Base-by-base conservation (phyloP, 352 stramenopile species). In the Elongisporangium anandrum region DNA sequence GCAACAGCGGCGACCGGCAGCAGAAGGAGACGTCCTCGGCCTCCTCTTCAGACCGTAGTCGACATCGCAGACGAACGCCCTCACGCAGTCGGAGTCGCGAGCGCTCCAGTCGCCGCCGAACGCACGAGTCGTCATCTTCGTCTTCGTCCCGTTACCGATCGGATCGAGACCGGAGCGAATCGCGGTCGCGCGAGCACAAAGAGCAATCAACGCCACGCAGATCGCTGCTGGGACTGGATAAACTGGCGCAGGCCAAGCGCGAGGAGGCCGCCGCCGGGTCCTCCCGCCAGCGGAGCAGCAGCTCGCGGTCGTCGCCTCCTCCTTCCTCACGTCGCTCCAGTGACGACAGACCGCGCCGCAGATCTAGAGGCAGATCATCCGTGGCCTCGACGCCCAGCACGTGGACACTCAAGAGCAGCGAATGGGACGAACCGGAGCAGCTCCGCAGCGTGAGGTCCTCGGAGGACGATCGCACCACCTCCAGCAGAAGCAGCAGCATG, bases 401-500 rank as follows among this genome's bases (percentile, higher is more conserved):
- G 15, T 26, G 58, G 34, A 63, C 65, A 23, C 67, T 95, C 2
- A 72, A 83, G 50, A 50, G 65, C 47, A 89, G 73, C 63, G 86
- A 95, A 39, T 95, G 86, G 86, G 86, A 93, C 57, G 71, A 75
- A 21, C 81, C 83, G 2, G 86, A 95, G 57, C 76, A 64, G 16
- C 68, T 95, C 4, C 74, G 77, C 48, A 92, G 77, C 60, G 77
- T 91, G 0, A 56, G 60, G 17, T 66, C 13, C 13, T 4, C 23
- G 45, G 29, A 34, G 26, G 56, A 17, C 54, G 26, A 47, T 22
- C 59, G 59, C 21, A 34, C 21, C 22, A 23, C 9, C 50, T 29
- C 23, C 17, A 65, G 52, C 17, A 6, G 17, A 17, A 56, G 52
- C 45, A 54, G 52, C 21, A 47, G 52, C 22, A 21, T 22, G 39